Conservation (phyloP, 805 yeast genomes). For the Kodamaea kakaduensis region DNA sequence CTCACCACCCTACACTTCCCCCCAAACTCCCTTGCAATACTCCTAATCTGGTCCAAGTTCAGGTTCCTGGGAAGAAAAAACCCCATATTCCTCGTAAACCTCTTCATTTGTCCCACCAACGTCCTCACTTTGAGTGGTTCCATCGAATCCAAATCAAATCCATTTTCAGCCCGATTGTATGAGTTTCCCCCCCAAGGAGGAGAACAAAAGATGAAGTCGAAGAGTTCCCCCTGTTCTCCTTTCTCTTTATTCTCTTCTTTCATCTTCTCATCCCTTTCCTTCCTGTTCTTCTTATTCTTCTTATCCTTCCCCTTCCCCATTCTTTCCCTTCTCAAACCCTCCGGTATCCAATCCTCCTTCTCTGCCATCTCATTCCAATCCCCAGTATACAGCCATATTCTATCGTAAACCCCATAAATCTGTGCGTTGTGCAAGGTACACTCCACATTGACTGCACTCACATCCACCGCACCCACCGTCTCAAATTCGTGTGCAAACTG, state of each 20-base stretch:
- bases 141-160: slow-evolving; percentile 44
- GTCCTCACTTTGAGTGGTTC: slow-evolving; percentile 47
- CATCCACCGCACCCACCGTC: slow-evolving; percentile 59
- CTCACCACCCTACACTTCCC: slow-evolving; percentile 49
- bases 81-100: slow-evolving; percentile 46
- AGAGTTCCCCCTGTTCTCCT: slow-evolving; percentile 14
- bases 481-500: slow-evolving; percentile 65
- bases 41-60: slow-evolving; percentile 47
- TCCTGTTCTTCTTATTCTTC: too few relatives aligned
- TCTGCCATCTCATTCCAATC: slow-evolving; percentile 43
- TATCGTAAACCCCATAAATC: slow-evolving; percentile 54
- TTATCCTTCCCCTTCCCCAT: too few relatives aligned
- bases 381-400: slow-evolving; percentile 46
- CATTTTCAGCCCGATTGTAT: slow-evolving; percentile 38
- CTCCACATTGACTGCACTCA: slow-evolving; percentile 52
- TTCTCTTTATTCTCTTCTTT: slow-evolving; percentile 24
- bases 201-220: slow-evolving; percentile 63
- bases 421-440: slow-evolving; percentile 66
- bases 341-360: slow-evolving; percentile 33
- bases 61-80: slow-evolving; percentile 64
- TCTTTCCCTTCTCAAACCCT: slow-evolving; percentile 14
- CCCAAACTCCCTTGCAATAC: slow-evolving; percentile 42
- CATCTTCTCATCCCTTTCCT: slow-evolving; percentile 28
- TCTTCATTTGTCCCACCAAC: slow-evolving; percentile 40
- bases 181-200: slow-evolving; percentile 89